A percentile compares a stretch with the other conserved stretches of the same genome.
phyloP scores from a whole-genome alignment of 371 early-diverging fungal species.

The Saksenaea oblongispora region DNA sequence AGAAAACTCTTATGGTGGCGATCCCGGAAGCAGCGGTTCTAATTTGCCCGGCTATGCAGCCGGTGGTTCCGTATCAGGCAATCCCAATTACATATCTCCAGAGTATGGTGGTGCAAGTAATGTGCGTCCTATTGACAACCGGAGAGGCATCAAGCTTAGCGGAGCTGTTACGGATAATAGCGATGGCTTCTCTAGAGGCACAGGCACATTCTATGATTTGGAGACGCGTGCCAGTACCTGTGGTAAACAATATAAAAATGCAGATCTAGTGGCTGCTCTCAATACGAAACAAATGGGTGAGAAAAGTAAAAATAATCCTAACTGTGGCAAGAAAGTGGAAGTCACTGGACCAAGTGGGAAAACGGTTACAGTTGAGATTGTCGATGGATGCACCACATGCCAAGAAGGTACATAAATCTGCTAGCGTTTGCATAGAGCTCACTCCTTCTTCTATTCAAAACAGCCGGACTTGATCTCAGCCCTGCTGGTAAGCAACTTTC shows the following conservation, averaged over 20 bases:
- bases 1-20: neutral
- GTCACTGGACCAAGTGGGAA: constrained; percentile 45
- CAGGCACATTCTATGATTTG: constrained; percentile 37
- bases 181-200: constrained; percentile 15
- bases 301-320: constrained; percentile 20
- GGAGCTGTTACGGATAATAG: constrained; percentile 5
- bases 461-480: constrained; percentile 31
- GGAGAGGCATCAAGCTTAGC: neutral
- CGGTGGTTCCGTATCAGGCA: neutral
- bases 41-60: neutral
- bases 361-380: constrained; percentile 35
- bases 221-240: constrained; percentile 37
- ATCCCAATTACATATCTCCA: neutral
- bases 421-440: neutral
- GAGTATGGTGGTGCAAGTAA: too few relatives aligned
- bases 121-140: neutral
- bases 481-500: constrained; percentile 29
- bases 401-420: constrained; percentile 11
- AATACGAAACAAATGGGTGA: constrained; percentile 34
- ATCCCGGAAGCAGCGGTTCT: neutral
- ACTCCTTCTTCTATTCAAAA: neutral
- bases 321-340: constrained; percentile 50
- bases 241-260: constrained; percentile 29
- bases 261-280: constrained; percentile 37
- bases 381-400: constrained; percentile 51